Conservation (phyloP, 148 eudicot genomes). For the Fallopia convolvulus region DNA sequence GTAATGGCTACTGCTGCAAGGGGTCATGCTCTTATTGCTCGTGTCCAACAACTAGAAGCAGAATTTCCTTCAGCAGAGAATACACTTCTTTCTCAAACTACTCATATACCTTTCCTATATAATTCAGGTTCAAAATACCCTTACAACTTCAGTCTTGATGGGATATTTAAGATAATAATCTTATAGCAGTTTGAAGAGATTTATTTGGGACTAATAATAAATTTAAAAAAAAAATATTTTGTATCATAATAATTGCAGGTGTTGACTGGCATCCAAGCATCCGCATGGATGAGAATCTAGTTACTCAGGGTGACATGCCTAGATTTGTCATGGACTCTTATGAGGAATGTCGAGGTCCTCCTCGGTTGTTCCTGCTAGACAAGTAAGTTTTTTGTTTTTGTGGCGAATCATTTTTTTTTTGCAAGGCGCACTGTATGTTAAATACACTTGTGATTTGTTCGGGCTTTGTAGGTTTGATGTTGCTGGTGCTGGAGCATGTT, state of each 20-base stretch:
- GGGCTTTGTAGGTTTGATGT: slow-evolving; percentile 71
- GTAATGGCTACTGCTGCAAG: slow-evolving; percentile 86
- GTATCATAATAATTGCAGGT: slow-evolving; percentile 38
- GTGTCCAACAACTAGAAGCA: slow-evolving; percentile 87
- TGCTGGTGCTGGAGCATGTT: slow-evolving; percentile 96
- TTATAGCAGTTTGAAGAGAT: not conserved
- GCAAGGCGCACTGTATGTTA: not conserved
- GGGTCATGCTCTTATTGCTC: slow-evolving; percentile 67
- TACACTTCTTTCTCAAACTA: slow-evolving; percentile 73
- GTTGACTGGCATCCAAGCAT: slow-evolving; percentile 80
- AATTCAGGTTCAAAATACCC: slow-evolving; percentile 45
- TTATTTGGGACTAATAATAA: not conserved
- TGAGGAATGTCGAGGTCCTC: slow-evolving; percentile 96
- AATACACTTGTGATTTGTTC: slow-evolving; percentile 12
- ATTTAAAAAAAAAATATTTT: not conserved
- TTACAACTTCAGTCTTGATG: not conserved
- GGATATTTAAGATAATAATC: not conserved
- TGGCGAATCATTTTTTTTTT: not conserved
- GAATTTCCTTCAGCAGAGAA: slow-evolving; percentile 76
- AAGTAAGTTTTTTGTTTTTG: slow-evolving; percentile 40
- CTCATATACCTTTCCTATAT: slow-evolving; percentile 64
- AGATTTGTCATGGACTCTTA: slow-evolving; percentile 96
- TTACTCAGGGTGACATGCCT: slow-evolving; percentile 73
- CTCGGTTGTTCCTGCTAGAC: slow-evolving; percentile 89
- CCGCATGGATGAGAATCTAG: slow-evolving; percentile 53